Percentiles rank a stretch among this genome's conserved stretches.
phyloP scores from a whole-genome alignment of 1,284 basidiomycete genomes.

The Moesziomyces parantarcticus region DNA sequence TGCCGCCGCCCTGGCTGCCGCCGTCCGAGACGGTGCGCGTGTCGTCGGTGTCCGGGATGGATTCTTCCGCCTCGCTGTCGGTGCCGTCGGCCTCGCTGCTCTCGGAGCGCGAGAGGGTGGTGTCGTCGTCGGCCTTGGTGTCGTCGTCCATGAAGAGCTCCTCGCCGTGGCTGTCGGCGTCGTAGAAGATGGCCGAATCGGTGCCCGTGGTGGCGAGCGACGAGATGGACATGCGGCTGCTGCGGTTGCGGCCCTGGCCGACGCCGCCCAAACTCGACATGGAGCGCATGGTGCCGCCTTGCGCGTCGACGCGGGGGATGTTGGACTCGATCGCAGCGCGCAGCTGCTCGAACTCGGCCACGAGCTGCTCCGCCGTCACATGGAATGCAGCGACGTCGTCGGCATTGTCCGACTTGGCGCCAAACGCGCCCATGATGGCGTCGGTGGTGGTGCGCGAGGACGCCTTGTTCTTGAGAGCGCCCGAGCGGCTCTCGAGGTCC shows the following conservation, averaged over 20 bases:
- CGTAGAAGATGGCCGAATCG: constrained; percentile 63
- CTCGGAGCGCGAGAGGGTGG: constrained; percentile 45
- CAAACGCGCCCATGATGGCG: constrained; percentile 33
- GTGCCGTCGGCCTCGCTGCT: constrained; percentile 55
- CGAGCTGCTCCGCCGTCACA: constrained; percentile 43
- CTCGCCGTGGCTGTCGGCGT: constrained; percentile 58
- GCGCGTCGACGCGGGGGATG: constrained; percentile 41
- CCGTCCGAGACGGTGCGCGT: constrained; percentile 24
- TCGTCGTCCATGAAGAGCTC: constrained; percentile 51
- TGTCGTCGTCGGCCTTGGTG: constrained; percentile 42
- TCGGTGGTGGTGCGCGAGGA: constrained; percentile 18
- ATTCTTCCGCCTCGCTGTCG: constrained; percentile 67
- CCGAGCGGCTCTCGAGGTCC: constrained; percentile 19
- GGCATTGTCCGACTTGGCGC: constrained; percentile 26
- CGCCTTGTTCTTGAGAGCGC: constrained; percentile 21
- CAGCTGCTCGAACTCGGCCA: constrained; percentile 56
- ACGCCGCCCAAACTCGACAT: constrained; percentile 28
- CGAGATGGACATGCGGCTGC: constrained; percentile 43
- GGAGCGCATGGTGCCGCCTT: constrained; percentile 51
- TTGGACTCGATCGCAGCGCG: constrained; percentile 47
- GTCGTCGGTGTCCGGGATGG: constrained; percentile 29
- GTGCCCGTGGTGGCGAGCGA: constrained; percentile 53
- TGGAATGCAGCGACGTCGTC: constrained; percentile 42
- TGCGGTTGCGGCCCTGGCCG: constrained; percentile 5
- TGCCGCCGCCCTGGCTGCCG: background rate